phyloP scores from a whole-genome alignment of 163 green algal genomes.

The Chlorella variabilis region DNA sequence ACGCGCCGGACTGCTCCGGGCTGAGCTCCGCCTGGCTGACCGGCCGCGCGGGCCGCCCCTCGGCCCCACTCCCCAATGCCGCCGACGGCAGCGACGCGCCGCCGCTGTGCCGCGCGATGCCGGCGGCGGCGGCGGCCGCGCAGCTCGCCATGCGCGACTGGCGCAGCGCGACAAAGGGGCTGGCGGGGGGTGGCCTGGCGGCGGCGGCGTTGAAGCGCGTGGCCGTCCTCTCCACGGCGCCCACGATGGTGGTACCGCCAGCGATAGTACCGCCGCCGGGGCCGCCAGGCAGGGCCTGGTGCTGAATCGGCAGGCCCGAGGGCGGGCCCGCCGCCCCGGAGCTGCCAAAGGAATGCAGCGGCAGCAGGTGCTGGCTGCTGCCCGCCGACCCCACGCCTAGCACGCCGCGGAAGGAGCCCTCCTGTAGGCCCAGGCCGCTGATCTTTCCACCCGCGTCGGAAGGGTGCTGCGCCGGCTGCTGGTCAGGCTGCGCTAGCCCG shows the following conservation, averaged over 20 bases:
- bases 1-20: background rate
- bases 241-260: background rate
- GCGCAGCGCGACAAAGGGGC: conserved; percentile 2
- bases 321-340: no score
- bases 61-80: background rate
- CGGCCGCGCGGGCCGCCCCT: background rate
- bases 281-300: background rate
- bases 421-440: no score
- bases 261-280: background rate
- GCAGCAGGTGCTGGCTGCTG: no score
- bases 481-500: background rate
- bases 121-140: background rate
- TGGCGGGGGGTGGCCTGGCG: background rate
- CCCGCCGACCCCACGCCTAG: no score
- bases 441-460: no score
- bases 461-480: no score
- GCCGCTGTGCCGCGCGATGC: background rate
- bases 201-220: no score
- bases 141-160: background rate
- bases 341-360: no score
- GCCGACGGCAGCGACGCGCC: background rate
- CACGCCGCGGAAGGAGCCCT: no score
- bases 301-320: no score
- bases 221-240: no score
- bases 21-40: background rate